These are phyloP conservation scores for Apiospora marii DNA, from an alignment of 2,329 filamentous ascomycete genomes.

Conservation along the genomic window DNA sequence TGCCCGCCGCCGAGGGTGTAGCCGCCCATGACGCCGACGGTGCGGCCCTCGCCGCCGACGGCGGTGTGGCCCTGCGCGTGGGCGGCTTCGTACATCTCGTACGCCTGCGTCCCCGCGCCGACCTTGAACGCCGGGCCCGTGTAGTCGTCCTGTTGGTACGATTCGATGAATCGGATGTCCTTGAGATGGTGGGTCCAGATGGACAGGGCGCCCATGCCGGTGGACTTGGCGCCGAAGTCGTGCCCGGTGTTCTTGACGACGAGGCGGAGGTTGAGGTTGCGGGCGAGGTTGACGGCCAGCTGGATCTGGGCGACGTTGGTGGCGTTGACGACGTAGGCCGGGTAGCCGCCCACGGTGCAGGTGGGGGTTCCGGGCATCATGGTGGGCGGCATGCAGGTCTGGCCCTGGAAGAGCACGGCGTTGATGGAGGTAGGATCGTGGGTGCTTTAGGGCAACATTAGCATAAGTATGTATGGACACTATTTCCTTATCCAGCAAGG, in stretches of 20 bases:
- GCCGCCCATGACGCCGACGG: slow-evolving; percentile 61
- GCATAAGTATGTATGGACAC: no score
- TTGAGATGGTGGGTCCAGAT: slow-evolving; percentile 52
- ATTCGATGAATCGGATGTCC: slow-evolving; percentile 39
- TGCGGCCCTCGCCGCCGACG: slow-evolving; percentile 56
- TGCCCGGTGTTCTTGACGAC: slow-evolving; percentile 62
- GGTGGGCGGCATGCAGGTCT: slow-evolving; percentile 33
- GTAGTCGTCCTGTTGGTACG: slow-evolving; percentile 49
- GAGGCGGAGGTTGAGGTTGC: slow-evolving; percentile 55
- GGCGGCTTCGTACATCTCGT: slow-evolving; percentile 49
- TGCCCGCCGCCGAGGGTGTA: slow-evolving; percentile 68
- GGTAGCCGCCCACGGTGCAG: slow-evolving; percentile 52
- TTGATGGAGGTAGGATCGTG: slow-evolving; percentile 48
- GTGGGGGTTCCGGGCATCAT: slow-evolving; percentile 28
- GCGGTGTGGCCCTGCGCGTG: slow-evolving; percentile 47
- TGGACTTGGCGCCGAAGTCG: slow-evolving; percentile 53
- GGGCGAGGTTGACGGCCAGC: slow-evolving; percentile 55
- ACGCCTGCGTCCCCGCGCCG: slow-evolving; percentile 54
- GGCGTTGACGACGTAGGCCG: slow-evolving; percentile 50
- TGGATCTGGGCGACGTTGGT: slow-evolving; percentile 54
- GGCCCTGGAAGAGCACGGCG: slow-evolving; percentile 45
- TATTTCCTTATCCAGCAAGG: no score
- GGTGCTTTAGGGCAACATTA: no score
- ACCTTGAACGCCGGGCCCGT: slow-evolving; percentile 54
- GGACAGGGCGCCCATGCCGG: slow-evolving; percentile 45